These are phyloP conservation scores for Acrocalymma vagum DNA, from an alignment of 2,329 filamentous ascomycete genomes.

Conservation along the genomic window DNA sequence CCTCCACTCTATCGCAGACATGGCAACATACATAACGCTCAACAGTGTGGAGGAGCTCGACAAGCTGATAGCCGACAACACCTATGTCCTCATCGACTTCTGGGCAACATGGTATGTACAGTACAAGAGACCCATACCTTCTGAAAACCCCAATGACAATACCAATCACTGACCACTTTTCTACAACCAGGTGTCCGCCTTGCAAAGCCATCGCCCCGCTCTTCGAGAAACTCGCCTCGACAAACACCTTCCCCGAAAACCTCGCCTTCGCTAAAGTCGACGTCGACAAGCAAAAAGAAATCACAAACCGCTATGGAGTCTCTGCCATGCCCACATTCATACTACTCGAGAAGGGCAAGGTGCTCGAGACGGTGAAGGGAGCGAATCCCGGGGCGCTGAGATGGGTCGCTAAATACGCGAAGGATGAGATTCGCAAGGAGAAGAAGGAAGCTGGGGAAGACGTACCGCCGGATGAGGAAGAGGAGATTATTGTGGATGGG, in stretches of 20 bases:
- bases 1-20: too few species aligned
- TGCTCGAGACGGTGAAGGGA: conserved; percentile 18
- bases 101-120: conserved; percentile 16
- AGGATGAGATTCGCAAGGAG: too few species aligned
- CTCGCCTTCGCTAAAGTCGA: conserved; percentile 64
- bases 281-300: conserved; percentile 58
- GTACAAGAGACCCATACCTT: too few species aligned
- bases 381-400: conserved; percentile 16
- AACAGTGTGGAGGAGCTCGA: conserved; percentile 4
- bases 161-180: too few species aligned
- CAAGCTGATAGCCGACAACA: neutral
- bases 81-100: conserved; percentile 13
- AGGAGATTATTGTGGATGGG: too few species aligned
- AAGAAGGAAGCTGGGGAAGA: too few species aligned
- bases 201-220: conserved; percentile 61
- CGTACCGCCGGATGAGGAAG: too few species aligned
- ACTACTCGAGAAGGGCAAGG: conserved; percentile 21
- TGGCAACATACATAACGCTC: conserved; percentile 8
- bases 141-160: too few species aligned
- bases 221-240: conserved; percentile 58
- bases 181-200: conserved; percentile 60
- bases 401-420: too few species aligned
- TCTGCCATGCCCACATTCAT: conserved; percentile 48
- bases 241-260: conserved; percentile 51
- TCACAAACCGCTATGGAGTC: conserved; percentile 57